phyloP scores from a whole-genome alignment of 2,329 filamentous ascomycete species.

The Trichoderma endophyticum region DNA sequence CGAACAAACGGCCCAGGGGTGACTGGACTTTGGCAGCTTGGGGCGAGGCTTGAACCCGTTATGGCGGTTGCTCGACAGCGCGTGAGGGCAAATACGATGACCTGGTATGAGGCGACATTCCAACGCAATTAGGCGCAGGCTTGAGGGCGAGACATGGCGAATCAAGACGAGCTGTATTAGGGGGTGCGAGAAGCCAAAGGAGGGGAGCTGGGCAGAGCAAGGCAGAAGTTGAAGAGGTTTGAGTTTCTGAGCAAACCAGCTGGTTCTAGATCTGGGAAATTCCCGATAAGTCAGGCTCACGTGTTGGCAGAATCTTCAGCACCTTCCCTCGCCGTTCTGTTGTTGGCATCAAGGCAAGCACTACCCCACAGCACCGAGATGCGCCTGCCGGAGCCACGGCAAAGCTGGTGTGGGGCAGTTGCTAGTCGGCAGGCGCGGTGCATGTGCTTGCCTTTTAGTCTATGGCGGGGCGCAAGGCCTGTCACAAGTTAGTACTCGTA shows the following conservation, averaged over 20 bases:
- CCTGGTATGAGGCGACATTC: slow-evolving; percentile 19
- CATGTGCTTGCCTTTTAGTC: neutral
- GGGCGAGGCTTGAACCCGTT: slow-evolving; percentile 1
- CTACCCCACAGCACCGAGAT: neutral
- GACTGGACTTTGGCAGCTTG: neutral
- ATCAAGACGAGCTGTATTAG: neutral
- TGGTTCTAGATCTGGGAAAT: neutral
- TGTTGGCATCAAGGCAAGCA: neutral
- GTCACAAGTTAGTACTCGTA: neutral
- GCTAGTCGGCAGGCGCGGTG: neutral
- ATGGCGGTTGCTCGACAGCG: neutral
- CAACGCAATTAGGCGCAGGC: neutral
- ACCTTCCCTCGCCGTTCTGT: neutral
- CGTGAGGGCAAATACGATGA: neutral
- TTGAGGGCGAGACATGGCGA: slow-evolving; percentile 8
- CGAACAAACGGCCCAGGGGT: neutral
- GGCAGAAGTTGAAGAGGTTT: neutral
- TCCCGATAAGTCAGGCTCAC: neutral
- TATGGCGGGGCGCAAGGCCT: neutral
- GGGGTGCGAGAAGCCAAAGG: neutral
- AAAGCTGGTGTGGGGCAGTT: neutral
- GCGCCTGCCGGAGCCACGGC: slow-evolving; percentile 11
- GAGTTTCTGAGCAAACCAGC: neutral
- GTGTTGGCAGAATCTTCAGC: neutral
- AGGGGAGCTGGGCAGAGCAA: neutral